Conservation (phyloP, 2,329 filamentous ascomycete species). For the Colletotrichum sp. region DNA sequence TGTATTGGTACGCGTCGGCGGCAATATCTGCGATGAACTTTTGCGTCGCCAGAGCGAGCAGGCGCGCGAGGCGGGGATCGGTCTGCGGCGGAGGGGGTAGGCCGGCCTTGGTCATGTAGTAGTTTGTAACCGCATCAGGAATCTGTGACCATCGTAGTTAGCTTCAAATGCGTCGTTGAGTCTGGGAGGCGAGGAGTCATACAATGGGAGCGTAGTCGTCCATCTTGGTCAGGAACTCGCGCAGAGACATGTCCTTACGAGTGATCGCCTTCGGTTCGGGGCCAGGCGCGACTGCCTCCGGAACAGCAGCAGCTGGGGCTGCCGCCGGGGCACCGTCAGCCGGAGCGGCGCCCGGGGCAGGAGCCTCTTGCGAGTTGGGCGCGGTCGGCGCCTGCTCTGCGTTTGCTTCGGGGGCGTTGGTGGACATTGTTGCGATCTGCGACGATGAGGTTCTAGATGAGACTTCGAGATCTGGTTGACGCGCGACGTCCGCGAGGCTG, state of each 20-base stretch:
- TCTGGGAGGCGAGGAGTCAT: slow-evolving; percentile 40
- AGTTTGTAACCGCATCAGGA: slow-evolving; percentile 95
- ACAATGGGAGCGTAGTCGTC: slow-evolving; percentile 98
- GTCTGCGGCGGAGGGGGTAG: slow-evolving; percentile 92
- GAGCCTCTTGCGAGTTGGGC: slow-evolving; percentile 6
- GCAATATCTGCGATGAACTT: slow-evolving; percentile 99
- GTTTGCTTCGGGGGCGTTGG: slow-evolving; percentile 37
- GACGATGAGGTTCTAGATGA: neutral
- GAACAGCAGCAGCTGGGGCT: slow-evolving; percentile 19
- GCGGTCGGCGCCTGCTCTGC: slow-evolving; percentile 29
- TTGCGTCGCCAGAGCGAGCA: slow-evolving; percentile 96
- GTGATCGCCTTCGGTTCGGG: slow-evolving; percentile 71
- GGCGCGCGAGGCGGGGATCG: slow-evolving; percentile 86
- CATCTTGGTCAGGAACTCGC: slow-evolving; percentile 95
- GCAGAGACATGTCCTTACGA: slow-evolving; percentile 89
- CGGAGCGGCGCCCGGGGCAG: neutral
- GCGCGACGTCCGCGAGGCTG: slow-evolving; percentile 1
- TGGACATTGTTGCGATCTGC: slow-evolving; percentile 32
- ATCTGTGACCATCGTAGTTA: slow-evolving; percentile 62
- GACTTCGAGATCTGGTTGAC: neutral
- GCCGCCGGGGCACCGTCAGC: slow-evolving; percentile 22
- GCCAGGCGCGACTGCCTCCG: slow-evolving; percentile 50
- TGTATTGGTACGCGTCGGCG: slow-evolving; percentile 97
- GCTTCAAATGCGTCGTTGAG: neutral
- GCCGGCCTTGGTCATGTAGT: slow-evolving; percentile 96